Percentiles rank a stretch among this genome's conserved stretches.
Evolutionary conservation across 2,329 filamentous ascomycete genomes (phyloP).

Genomic region (Pseudogymnoascus sp.): DNA sequence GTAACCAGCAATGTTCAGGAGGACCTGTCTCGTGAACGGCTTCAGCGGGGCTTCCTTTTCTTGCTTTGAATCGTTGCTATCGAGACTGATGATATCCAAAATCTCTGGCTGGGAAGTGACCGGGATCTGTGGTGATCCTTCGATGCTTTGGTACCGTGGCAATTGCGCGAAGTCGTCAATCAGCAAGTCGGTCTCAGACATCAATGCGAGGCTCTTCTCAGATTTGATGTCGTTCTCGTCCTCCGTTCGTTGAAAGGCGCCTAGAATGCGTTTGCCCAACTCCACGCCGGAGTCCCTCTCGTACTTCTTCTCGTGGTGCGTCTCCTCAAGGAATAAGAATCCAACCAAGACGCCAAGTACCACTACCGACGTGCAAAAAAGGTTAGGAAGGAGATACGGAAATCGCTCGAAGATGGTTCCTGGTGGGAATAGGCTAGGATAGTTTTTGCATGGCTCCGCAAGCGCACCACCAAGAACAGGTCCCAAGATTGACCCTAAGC

Average conservation of each 20-base stretch:
- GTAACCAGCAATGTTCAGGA: conserved; percentile 82
- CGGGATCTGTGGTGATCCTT: conserved; percentile 44
- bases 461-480: conserved; percentile 86
- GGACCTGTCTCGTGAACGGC: conserved; percentile 76
- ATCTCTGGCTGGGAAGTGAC: conserved; percentile 29
- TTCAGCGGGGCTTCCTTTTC: conserved; percentile 38
- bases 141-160: conserved; percentile 60
- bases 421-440: conserved; percentile 62
- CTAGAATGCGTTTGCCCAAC: conserved; percentile 61
- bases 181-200: conserved; percentile 39
- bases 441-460: conserved; percentile 76
- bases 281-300: conserved; percentile 69
- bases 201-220: conserved; percentile 40
- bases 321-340: conserved; percentile 86
- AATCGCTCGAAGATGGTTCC: conserved; percentile 77
- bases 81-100: conserved; percentile 32
- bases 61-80: conserved; percentile 20
- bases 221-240: conserved; percentile 25
- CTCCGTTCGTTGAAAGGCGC: conserved; percentile 22
- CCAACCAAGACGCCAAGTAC: conserved; percentile 68
- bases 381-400: conserved; percentile 84
- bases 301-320: conserved; percentile 73
- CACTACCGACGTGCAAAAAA: conserved; percentile 79
- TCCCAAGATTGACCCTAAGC: conserved; percentile 88
- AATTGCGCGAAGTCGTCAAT: conserved; percentile 49